phyloP scores from a whole-genome alignment of 2,329 filamentous ascomycete species.

The Phialocephala subalpina region DNA sequence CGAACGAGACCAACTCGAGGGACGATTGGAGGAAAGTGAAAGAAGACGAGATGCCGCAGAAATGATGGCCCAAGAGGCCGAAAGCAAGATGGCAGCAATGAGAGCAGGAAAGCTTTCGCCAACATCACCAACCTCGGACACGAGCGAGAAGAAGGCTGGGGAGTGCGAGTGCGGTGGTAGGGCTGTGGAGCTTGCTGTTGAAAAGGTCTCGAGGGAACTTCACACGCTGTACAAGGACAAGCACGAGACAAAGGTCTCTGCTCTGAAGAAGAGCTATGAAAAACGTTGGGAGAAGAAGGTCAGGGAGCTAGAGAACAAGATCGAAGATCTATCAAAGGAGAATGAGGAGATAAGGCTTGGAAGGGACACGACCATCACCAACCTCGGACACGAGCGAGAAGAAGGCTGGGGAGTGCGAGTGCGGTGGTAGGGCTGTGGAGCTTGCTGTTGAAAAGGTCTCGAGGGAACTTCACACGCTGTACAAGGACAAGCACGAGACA shows the following conservation, averaged over 20 bases:
- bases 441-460: slow-evolving; percentile 89
- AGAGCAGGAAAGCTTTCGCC: slow-evolving; percentile 63
- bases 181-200: slow-evolving; percentile 85
- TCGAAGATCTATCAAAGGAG: slow-evolving; percentile 74
- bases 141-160: slow-evolving; percentile 38
- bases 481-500: slow-evolving; percentile 97
- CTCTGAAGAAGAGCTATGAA: slow-evolving; percentile 86
- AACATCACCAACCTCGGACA: slow-evolving; percentile 47
- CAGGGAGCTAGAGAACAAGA: slow-evolving; percentile 75
- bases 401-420: slow-evolving; percentile 39
- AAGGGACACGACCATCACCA: slow-evolving; percentile 71
- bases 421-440: slow-evolving; percentile 71
- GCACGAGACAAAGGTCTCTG: slow-evolving; percentile 94
- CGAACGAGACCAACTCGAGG: slow-evolving; percentile 82
- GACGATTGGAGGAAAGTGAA: slow-evolving; percentile 79
- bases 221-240: slow-evolving; percentile 96
- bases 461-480: slow-evolving; percentile 89
- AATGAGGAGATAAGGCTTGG: slow-evolving; percentile 73
- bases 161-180: slow-evolving; percentile 44
- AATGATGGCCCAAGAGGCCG: slow-evolving; percentile 77
- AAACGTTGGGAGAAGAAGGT: slow-evolving; percentile 89
- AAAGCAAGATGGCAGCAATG: slow-evolving; percentile 79
- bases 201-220: slow-evolving; percentile 92
- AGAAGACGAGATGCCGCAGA: slow-evolving; percentile 77
- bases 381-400: slow-evolving; percentile 55